Conservation (phyloP, 306 rosid species). For the Acacia melanoxylon region DNA sequence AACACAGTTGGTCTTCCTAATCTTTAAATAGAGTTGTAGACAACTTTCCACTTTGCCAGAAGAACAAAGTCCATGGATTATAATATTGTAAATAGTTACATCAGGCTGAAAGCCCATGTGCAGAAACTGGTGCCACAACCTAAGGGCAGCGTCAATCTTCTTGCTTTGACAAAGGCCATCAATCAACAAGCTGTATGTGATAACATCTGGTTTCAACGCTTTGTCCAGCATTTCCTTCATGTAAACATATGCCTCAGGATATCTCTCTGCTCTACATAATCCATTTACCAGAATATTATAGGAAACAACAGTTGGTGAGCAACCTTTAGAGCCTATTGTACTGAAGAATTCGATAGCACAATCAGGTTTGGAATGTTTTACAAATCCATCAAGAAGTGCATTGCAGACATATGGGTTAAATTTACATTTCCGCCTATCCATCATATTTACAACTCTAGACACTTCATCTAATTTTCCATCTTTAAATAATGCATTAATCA, state of each 20-base stretch:
- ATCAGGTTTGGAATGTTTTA: constrained; percentile 64
- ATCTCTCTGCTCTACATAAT: constrained; percentile 66
- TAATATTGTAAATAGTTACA: constrained; percentile 66
- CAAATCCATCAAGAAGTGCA: constrained; percentile 66
- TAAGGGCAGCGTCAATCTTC: constrained; percentile 58
- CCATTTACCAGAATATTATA: constrained; percentile 83
- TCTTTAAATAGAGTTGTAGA: constrained; percentile 61
- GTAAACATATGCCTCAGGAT: constrained; percentile 59
- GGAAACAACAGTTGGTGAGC: constrained; percentile 69
- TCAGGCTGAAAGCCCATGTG: constrained; percentile 64
- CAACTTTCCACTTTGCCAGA: constrained; percentile 68
- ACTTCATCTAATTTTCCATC: constrained; percentile 76
- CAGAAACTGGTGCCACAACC: constrained; percentile 67
- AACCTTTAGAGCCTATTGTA: constrained; percentile 61
- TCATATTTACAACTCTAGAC: constrained; percentile 45
- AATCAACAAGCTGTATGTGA: constrained; percentile 74
- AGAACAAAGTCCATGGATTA: constrained; percentile 83
- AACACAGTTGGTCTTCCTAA: constrained; percentile 47
- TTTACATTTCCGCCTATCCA: constrained; percentile 52
- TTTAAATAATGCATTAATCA: constrained; percentile 65
- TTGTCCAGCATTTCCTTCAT: constrained; percentile 73
- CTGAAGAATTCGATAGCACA: constrained; percentile 53
- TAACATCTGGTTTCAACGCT: constrained; percentile 74
- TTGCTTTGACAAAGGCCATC: constrained; percentile 70
- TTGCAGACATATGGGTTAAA: constrained; percentile 66